Base-by-base conservation (phyloP, 1,284 basidiomycete species). In the Trichosporon coremiiforme region DNA sequence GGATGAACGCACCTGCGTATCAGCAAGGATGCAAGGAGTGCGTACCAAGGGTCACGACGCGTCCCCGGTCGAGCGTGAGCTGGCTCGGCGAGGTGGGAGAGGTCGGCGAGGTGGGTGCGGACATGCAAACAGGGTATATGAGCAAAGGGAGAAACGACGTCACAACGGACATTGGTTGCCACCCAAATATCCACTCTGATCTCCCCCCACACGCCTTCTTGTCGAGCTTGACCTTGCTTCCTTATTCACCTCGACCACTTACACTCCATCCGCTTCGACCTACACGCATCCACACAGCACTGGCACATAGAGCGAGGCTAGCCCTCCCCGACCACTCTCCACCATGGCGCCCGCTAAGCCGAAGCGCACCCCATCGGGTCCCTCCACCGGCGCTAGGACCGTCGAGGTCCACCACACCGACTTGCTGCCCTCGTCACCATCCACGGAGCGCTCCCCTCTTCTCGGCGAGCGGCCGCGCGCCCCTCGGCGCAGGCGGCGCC, bases 1-100 rank as follows among this genome's bases (percentile, higher is more conserved):
- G 89, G 74, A 95, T 94, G 84, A 95, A 94, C 89, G 94, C 90
- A n/a, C 93, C 94, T 84, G 67, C n/a, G 20, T 4, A 66, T 68
- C 38, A 73, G 67, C 10, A n/a, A n/a, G 6, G 2, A 12, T 12
- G 10, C 36, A 36, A 31, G 36, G 8, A 1, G 8, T 5, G 36
- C 62, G 35, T 57, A 71, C 73, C 73, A 0, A 74, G 69, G 0
- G 73, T 74, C 2, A 66, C 66, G 12, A 74, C 73, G 20, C 73
- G 62, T n/a, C 73, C 73, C 13, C 67, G 57, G 25, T 33, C 64
- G 13, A 60, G 29, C 17, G 17, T n/a, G 29, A 33, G n/a, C n/a
- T 2, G 41, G n/a, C 50, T 33, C 20, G 57, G 57, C 13, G 57
- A 47, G 41, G 50, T 17, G 41, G n/a, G n/a, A n/a, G n/a, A n/a